These are phyloP conservation scores for Lecanicillium sp. DNA, from an alignment of 2,329 filamentous ascomycete genomes.

Conservation along the genomic window DNA sequence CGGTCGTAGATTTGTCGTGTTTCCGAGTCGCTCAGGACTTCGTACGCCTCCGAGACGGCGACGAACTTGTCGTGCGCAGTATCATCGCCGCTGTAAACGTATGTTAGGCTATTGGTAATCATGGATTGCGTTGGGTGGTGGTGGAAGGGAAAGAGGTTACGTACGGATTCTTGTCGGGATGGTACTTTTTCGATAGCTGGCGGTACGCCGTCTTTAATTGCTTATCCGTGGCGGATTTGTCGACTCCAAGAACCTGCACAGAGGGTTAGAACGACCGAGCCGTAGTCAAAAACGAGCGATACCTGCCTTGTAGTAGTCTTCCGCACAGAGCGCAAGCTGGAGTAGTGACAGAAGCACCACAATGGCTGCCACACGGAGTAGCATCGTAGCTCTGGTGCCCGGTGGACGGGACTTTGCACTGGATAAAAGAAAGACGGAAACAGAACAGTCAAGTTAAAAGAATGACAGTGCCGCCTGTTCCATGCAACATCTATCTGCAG, in stretches of 20 bases:
- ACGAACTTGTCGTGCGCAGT: constrained; percentile 86
- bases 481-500: background rate
- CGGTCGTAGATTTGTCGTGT: constrained; percentile 87
- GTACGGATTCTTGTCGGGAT: constrained; percentile 97
- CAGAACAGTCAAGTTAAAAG: background rate
- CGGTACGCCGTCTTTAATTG: constrained; percentile 94
- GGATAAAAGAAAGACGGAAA: background rate
- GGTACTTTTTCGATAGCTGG: constrained; percentile 86
- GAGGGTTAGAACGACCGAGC: constrained; percentile 5
- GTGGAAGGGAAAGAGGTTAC: constrained; percentile 22
- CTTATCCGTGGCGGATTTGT: constrained; percentile 70
- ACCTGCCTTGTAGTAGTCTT: constrained; percentile 73
- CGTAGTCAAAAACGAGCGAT: background rate
- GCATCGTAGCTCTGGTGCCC: constrained; percentile 32
- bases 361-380: constrained; percentile 41
- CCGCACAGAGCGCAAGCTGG: constrained; percentile 48
- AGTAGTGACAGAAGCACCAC: constrained; percentile 44
- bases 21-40: constrained; percentile 73
- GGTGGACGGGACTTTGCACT: too few species aligned
- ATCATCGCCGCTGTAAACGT: constrained; percentile 56
- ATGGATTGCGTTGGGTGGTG: background rate
- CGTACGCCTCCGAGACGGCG: constrained; percentile 90
- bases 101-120: constrained; percentile 5
- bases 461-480: background rate
- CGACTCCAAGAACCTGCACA: constrained; percentile 66